Base-by-base conservation (phyloP, 805 yeast species). In the Tetrapisispora pingtungensis region DNA sequence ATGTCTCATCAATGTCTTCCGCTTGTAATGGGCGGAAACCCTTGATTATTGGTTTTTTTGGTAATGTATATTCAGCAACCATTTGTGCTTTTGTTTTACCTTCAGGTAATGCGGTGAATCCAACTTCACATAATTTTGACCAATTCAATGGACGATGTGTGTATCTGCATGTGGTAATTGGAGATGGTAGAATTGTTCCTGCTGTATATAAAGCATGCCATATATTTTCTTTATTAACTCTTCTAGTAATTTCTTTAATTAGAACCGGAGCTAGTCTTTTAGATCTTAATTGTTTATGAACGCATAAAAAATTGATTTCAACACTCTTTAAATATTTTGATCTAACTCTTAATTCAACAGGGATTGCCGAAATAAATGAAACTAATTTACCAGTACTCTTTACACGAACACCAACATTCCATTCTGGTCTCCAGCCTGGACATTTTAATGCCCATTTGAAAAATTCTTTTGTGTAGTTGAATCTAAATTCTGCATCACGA, bases 131-230 rank as follows among this genome's bases (percentile, higher is more conserved):
- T 20, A 93, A 72, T 58, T 86, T 90, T 13, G 78, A 68, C 97
- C 98, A 93, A 60, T 93, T 84, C 51, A 93, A 68, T 1, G 97
- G 94, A 55, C 98, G 83, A 66, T 93, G 98, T 35, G 84, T 83
- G 63, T 93, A 93, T 48, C 97, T 75, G 61, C 94, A 81, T 2
- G 86, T 79, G 12, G 95, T 70, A 4, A 90, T 77, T 0, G 98
- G 98, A n/a, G 89, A 80, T 19, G 98, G 98, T 46, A 93, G 71
- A 2, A 87, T 81, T 3, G 81, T 78, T 10, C 97, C 98, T 0
- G 90, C 95, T 10, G 98, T 90, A 65, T 86, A 87, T 48, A 93
- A 73, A 0, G 97, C 98, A 64, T 89, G 97, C 96, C 97, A 93
- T 48, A 89, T 84, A 47, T 84, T 77, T 36, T 73, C 72, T 49